Conservation (phyloP, 306 rosid species). For the Lotus japonicus region DNA sequence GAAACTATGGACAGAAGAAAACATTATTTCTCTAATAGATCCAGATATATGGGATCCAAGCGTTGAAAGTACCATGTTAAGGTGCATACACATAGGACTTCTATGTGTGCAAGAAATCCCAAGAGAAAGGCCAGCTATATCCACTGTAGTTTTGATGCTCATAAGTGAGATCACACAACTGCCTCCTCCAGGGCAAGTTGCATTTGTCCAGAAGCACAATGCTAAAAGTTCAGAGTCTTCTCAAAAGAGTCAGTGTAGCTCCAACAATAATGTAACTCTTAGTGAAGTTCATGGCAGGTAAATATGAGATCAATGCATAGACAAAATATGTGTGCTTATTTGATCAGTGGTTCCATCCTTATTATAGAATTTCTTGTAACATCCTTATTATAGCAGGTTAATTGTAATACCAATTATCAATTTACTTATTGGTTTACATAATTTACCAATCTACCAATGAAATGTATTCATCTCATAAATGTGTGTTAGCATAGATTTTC, state of each 20-base stretch:
- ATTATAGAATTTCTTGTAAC: no score
- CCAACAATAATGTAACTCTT: conserved; percentile 30
- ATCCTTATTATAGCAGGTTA: no score
- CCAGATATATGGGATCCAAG: conserved; percentile 16
- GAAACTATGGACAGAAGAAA: conserved; percentile 28
- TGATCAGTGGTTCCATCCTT: no score
- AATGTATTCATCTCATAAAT: no score
- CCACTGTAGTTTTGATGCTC: conserved; percentile 31
- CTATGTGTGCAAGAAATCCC: conserved; percentile 30
- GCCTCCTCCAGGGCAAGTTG: conserved; percentile 28
- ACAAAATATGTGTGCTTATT: no score
- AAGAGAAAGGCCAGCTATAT: conserved; percentile 32
- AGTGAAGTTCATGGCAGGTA: conserved; percentile 27
- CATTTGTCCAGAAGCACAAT: conserved; percentile 23
- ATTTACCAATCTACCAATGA: no score
- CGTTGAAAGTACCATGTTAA: conserved; percentile 19
- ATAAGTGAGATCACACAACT: conserved; percentile 37
- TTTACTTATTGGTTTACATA: no score
- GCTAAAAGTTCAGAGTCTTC: conserved; percentile 5
- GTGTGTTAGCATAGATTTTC: no score
- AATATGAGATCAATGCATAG: background rate
- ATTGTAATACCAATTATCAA: no score
- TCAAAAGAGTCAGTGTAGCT: conserved; percentile 18
- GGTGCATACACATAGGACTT: conserved; percentile 35
- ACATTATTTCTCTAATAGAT: conserved; percentile 19